Evolutionary conservation across 352 stramenopile species (phyloP).

Genomic region (Pythium phragmiticola): DNA sequence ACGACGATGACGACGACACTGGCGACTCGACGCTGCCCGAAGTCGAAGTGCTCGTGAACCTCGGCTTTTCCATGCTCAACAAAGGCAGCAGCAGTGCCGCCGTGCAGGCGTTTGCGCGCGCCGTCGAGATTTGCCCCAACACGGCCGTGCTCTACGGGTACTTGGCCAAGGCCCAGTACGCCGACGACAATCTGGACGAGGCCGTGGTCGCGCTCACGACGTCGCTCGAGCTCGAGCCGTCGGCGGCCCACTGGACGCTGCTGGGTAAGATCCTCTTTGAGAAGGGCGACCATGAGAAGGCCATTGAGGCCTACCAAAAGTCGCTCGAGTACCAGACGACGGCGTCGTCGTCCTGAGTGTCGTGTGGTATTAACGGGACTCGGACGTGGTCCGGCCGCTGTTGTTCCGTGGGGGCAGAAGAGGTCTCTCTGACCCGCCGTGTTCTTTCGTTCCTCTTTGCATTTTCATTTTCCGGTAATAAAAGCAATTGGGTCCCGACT

Average conservation of each 20-base stretch:
- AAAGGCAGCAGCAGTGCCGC: slow-evolving; percentile 74
- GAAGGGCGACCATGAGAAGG: slow-evolving; percentile 84
- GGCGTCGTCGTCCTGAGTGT: slow-evolving; percentile 4
- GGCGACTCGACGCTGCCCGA: slow-evolving; percentile 69
- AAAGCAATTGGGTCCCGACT: not conserved
- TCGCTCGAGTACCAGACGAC: slow-evolving; percentile 50
- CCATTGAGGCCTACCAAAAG: slow-evolving; percentile 83
- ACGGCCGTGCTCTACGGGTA: slow-evolving; percentile 74
- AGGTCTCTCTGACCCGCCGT: too few relatives aligned
- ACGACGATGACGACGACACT: slow-evolving; percentile 57
- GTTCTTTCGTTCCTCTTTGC: too few relatives aligned
- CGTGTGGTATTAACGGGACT: not conserved
- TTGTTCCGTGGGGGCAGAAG: too few relatives aligned
- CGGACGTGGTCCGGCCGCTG: too few relatives aligned
- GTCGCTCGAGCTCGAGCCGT: slow-evolving; percentile 72
- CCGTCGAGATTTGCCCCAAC: slow-evolving; percentile 76
- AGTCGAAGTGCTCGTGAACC: slow-evolving; percentile 78
- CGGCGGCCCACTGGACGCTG: slow-evolving; percentile 81
- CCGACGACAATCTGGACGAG: slow-evolving; percentile 80
- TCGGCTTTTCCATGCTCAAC: slow-evolving; percentile 81
- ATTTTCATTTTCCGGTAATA: slow-evolving; percentile 3
- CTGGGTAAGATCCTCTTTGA: slow-evolving; percentile 87
- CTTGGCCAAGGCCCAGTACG: slow-evolving; percentile 81
- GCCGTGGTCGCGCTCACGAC: slow-evolving; percentile 59
- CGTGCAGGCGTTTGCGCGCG: slow-evolving; percentile 81